These are phyloP conservation scores for Alternaria sp. DNA, from an alignment of 2,329 filamentous ascomycete genomes.

Conservation along the genomic window DNA sequence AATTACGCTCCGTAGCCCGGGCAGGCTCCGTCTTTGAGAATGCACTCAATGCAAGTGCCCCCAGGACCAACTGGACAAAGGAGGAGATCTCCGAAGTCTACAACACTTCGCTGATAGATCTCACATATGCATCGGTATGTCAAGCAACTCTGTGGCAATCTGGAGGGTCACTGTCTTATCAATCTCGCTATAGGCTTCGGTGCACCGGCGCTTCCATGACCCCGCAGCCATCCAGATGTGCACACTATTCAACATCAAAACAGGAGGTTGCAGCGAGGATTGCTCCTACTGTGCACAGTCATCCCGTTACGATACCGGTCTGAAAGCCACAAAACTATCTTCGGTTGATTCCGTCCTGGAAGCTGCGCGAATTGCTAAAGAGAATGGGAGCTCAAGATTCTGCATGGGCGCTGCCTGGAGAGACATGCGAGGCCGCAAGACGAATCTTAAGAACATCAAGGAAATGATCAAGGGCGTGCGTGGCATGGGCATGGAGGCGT, in stretches of 20 bases:
- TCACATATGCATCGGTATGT: conserved; percentile 75
- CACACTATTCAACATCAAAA: conserved; percentile 97
- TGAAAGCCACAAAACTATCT: conserved; percentile 81
- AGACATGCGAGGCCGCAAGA: conserved; percentile 91
- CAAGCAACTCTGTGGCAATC: conserved; percentile 13
- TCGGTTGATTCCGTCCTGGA: conserved; percentile 81
- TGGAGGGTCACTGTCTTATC: conserved; percentile 5
- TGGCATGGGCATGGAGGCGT: conserved; percentile 85
- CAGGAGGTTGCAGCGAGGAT: conserved; percentile 89
- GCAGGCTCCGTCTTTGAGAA: conserved; percentile 39
- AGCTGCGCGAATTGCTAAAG: conserved; percentile 78
- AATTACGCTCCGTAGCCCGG: conserved; percentile 21
- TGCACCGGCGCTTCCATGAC: conserved; percentile 87
- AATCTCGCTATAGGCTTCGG: conserved; percentile 63
- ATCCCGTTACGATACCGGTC: conserved; percentile 78
- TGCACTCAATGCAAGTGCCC: conserved; percentile 67
- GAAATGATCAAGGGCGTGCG: conserved; percentile 85
- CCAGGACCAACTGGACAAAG: conserved; percentile 79
- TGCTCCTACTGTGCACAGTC: conserved; percentile 94
- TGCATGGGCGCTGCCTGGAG: conserved; percentile 96
- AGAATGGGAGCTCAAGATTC: conserved; percentile 87
- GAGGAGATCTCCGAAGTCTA: conserved; percentile 85
- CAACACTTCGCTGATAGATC: conserved; percentile 79
- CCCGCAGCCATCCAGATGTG: conserved; percentile 88
- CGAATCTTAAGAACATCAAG: conserved; percentile 81